Base-by-base conservation (phyloP, 805 yeast species). In the Sugiyamaella qingdaonensis region DNA sequence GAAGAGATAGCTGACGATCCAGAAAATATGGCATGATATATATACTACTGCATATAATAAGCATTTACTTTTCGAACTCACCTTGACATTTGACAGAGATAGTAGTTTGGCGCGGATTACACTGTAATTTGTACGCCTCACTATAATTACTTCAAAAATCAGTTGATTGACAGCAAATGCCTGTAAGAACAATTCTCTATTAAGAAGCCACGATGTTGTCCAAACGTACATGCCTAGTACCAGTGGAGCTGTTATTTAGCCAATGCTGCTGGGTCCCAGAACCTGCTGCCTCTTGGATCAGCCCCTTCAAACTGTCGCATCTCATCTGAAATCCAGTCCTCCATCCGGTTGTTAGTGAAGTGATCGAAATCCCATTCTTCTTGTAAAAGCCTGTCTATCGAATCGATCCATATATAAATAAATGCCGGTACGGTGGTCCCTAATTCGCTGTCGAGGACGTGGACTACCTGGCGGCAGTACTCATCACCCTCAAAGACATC, bases 401-500 rank as follows among this genome's bases (percentile, higher is more conserved):
- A 54, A 9, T 53, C 60, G n/a, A 47, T 50, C 63, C 64, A 63
- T 4, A 52, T 16, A 39, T 64, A 63, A 1, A 54, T 49, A 43
- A 49, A 21, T 2, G 61, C 63, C 9, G 51, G 34, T 10, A 50
- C 55, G 1, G 14, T 4, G 9, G 14, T 31, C 3, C 34, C 42
- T 2, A 45, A 19, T 7, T 41, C 50, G n/a, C n/a, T 34, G 43
- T 59, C 62, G 9, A 13, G 2, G 7, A 62, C 61, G 5, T 24
- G 24, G 2, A 58, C 58, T 4, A 34, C 33, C 32, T 46, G 36
- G 18, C 66, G 54, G 10, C 29, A 14, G 35, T 63, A 64, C 29
- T 63, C 62, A 33, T 53, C 60, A 10, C 66, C 66, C 52, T 64
- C 67, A 52, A 64, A 64, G 34, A 53, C 27, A 48, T 64, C 67